Evolutionary conservation across 2,329 filamentous ascomycete species (phyloP).

Genomic region (Erysiphe neolycopersici): DNA sequence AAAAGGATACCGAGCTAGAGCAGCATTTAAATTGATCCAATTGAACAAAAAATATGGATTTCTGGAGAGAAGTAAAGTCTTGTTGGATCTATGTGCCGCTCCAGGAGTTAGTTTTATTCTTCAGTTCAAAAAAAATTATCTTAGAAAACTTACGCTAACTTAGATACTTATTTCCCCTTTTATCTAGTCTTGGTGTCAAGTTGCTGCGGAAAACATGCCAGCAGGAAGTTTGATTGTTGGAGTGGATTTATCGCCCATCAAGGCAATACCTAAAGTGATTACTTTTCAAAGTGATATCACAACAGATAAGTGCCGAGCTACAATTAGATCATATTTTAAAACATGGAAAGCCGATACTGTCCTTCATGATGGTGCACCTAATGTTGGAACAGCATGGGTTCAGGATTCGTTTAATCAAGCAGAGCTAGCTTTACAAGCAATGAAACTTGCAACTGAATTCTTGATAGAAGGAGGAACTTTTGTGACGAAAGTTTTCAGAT

Average conservation of each 20-base stretch:
- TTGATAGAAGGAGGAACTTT: slow-evolving; percentile 72
- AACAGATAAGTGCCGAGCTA: slow-evolving; percentile 81
- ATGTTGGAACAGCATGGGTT: slow-evolving; percentile 92
- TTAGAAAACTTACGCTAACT: no score
- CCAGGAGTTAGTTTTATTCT: slow-evolving; percentile 39
- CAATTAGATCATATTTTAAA: slow-evolving; percentile 70
- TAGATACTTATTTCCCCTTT: slow-evolving; percentile 1
- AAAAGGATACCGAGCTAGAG: slow-evolving; percentile 84
- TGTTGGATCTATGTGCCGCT: slow-evolving; percentile 91
- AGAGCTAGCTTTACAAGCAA: slow-evolving; percentile 64
- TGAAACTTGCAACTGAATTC: slow-evolving; percentile 90
- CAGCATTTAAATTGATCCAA: slow-evolving; percentile 94
- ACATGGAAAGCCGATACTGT: slow-evolving; percentile 92
- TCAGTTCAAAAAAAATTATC: neutral
- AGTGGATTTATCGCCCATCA: slow-evolving; percentile 86
- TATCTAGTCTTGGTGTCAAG: slow-evolving; percentile 74
- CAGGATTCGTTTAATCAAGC: slow-evolving; percentile 97
- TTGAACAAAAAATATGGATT: slow-evolving; percentile 99
- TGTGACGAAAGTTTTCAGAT: slow-evolving; percentile 91
- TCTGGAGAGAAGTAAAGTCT: slow-evolving; percentile 82
- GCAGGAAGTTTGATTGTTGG: slow-evolving; percentile 71
- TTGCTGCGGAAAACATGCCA: slow-evolving; percentile 88
- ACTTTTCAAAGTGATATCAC: slow-evolving; percentile 97
- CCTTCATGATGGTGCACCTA: slow-evolving; percentile 87
- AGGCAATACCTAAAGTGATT: slow-evolving; percentile 79